phyloP scores from a whole-genome alignment of 2,329 filamentous ascomycete genomes.

The Microsporum ferrugineum region DNA sequence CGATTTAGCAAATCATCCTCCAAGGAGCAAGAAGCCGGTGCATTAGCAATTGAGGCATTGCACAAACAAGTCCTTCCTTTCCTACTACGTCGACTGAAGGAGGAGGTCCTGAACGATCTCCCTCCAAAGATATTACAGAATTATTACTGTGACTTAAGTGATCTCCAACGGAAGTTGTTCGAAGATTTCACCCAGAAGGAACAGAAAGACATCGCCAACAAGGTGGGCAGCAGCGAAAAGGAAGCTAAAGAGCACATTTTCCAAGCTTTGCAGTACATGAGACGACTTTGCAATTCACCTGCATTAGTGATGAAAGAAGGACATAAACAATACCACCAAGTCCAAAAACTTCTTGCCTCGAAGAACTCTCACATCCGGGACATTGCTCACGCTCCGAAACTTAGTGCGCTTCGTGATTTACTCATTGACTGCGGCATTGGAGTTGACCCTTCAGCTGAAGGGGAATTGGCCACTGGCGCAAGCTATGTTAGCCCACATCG shows the following conservation, averaged over 20 bases:
- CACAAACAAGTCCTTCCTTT: slow-evolving; percentile 98
- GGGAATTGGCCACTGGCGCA: slow-evolving; percentile 47
- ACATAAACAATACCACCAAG: slow-evolving; percentile 80
- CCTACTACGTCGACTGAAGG: slow-evolving; percentile 87
- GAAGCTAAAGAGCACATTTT: slow-evolving; percentile 97
- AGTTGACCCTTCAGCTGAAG: slow-evolving; percentile 52
- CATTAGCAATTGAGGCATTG: slow-evolving; percentile 90
- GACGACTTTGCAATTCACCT: slow-evolving; percentile 95
- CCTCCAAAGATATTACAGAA: slow-evolving; percentile 98
- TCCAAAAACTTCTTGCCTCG: slow-evolving; percentile 65
- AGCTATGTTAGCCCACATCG: slow-evolving; percentile 91
- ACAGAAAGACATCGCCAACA: slow-evolving; percentile 71
- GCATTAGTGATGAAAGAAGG: slow-evolving; percentile 91
- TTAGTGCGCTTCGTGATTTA: slow-evolving; percentile 78
- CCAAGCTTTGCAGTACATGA: slow-evolving; percentile 98
- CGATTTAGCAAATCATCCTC: slow-evolving; percentile 95
- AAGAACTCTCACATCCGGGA: slow-evolving; percentile 77
- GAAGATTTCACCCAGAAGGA: slow-evolving; percentile 95
- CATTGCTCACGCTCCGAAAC: slow-evolving; percentile 78
- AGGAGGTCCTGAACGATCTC: slow-evolving; percentile 90
- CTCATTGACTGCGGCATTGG: slow-evolving; percentile 99
- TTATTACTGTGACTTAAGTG: slow-evolving; percentile 96
- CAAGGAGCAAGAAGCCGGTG: slow-evolving; percentile 94
- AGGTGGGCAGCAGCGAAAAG: slow-evolving; percentile 75
- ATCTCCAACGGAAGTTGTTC: slow-evolving; percentile 87